Evolutionary conservation across 805 yeast genomes (phyloP).

Genomic region (Sugiyamaella chiloensis): DNA sequence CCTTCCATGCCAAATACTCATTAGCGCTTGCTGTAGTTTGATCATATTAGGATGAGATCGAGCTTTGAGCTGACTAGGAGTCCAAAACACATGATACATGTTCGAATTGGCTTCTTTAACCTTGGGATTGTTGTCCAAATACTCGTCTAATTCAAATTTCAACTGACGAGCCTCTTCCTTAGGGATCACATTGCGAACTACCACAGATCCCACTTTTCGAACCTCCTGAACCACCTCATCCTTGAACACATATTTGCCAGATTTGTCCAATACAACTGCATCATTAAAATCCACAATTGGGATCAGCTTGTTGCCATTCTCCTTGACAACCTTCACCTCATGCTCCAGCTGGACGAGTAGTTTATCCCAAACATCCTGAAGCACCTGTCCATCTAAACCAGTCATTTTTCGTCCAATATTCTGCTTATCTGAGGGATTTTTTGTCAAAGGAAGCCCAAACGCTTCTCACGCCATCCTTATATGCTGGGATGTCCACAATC

Average conservation of each 20-base stretch:
- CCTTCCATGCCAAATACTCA: constrained; percentile 30
- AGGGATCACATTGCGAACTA: constrained; percentile 36
- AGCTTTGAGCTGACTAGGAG: constrained; percentile 39
- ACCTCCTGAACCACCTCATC: constrained; percentile 14
- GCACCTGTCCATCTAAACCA: neutral
- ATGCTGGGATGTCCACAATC: too few relatives aligned
- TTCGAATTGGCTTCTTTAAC: constrained; percentile 26
- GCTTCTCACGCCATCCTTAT: too few relatives aligned
- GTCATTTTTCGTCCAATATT: neutral
- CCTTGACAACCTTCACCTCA: constrained; percentile 1
- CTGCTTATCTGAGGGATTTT: neutral
- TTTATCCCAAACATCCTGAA: constrained; percentile 12
- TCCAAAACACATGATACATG: constrained; percentile 40
- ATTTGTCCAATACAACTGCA: neutral
- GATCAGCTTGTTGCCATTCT: constrained; percentile 3
- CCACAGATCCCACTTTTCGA: constrained; percentile 32
- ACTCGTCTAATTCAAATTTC: constrained; percentile 28
- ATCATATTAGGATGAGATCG: constrained; percentile 41
- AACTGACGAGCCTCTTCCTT: constrained; percentile 28
- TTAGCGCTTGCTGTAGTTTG: constrained; percentile 30
- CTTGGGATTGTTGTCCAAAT: constrained; percentile 31
- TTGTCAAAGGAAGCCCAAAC: too few relatives aligned
- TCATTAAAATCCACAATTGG: constrained; percentile 14
- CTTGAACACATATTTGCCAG: constrained; percentile 9
- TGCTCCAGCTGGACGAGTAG: constrained; percentile 4